These are phyloP conservation scores for Hypoxylon crocopeplum DNA, from an alignment of 495 filamentous ascomycete genomes.

Conservation along the genomic window DNA sequence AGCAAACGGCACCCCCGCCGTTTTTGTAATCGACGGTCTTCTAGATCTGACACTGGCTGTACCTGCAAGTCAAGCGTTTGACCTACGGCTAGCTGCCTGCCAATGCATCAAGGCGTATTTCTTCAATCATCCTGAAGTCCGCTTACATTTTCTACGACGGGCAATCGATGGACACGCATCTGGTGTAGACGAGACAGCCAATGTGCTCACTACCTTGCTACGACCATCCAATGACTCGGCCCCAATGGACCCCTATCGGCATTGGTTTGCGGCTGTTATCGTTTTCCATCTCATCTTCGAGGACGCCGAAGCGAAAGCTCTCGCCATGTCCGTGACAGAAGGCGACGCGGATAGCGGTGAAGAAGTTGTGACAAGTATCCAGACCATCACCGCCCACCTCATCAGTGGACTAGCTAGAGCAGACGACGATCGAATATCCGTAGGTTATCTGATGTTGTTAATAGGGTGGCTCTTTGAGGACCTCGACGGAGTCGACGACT, in stretches of 20 bases:
- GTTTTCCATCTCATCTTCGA: slow-evolving; percentile 90
- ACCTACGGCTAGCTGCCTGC: slow-evolving; percentile 82
- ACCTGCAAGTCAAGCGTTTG: slow-evolving; percentile 68
- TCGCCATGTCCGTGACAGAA: slow-evolving; percentile 83
- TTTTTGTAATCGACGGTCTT: slow-evolving; percentile 94
- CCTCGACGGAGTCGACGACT: slow-evolving; percentile 88
- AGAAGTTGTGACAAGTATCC: slow-evolving; percentile 94
- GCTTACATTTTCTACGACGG: slow-evolving; percentile 81
- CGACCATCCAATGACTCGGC: slow-evolving; percentile 62
- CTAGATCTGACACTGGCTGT: slow-evolving; percentile 83
- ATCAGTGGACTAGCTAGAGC: slow-evolving; percentile 74
- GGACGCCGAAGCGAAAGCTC: slow-evolving; percentile 76
- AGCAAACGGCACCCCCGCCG: slow-evolving; percentile 59
- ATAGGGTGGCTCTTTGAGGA: slow-evolving; percentile 94
- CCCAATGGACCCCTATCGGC: slow-evolving; percentile 82
- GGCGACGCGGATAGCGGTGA: slow-evolving; percentile 90
- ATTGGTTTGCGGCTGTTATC: slow-evolving; percentile 91
- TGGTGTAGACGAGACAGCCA: slow-evolving; percentile 84
- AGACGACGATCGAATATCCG: slow-evolving; percentile 80
- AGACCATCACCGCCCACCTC: slow-evolving; percentile 81
- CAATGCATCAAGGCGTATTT: slow-evolving; percentile 94
- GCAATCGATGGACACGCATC: slow-evolving; percentile 87
- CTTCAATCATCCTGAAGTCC: slow-evolving; percentile 76
- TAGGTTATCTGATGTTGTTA: slow-evolving; percentile 93
- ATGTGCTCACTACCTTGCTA: slow-evolving; percentile 84